These are phyloP conservation scores for Dipteronia dyeriana DNA, from an alignment of 345 rosid genomes.

Conservation along the genomic window DNA sequence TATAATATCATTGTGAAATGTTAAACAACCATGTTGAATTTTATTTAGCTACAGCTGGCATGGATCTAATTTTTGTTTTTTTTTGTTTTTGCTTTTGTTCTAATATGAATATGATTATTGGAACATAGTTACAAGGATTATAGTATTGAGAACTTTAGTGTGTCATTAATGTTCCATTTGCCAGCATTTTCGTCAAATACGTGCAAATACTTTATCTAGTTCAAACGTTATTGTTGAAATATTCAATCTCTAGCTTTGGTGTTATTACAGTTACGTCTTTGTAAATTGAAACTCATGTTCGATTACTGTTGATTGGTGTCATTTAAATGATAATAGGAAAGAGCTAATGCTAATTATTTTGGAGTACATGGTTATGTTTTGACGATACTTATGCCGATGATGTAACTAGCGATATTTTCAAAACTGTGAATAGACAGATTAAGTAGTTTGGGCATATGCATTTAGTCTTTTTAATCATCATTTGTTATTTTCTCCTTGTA, in stretches of 20 bases:
- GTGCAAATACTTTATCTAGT: neutral
- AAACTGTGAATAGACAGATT: neutral
- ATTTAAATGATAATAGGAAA: neutral
- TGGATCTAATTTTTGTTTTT: neutral
- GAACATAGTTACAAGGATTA: neutral
- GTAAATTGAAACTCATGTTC: neutral
- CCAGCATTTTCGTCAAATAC: neutral
- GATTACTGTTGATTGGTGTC: neutral
- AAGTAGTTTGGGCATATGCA: slow-evolving; percentile 5
- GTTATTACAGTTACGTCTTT: neutral
- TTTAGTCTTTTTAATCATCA: slow-evolving; percentile 5
- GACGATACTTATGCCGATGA: neutral
- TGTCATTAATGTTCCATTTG: neutral
- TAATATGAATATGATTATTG: neutral
- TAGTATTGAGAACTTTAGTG: neutral
- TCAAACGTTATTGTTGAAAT: neutral
- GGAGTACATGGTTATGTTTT: neutral
- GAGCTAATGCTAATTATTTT: slow-evolving; percentile 2
- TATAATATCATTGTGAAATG: neutral
- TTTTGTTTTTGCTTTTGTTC: neutral
- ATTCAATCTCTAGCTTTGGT: neutral
- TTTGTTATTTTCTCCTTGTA: slow-evolving; percentile 27
- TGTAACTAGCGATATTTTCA: neutral
- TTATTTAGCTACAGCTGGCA: neutral
- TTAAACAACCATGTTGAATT: neutral